Evolutionary conservation across 2,329 filamentous ascomycete genomes (phyloP).

Genomic region (Epichloe sibirici): DNA sequence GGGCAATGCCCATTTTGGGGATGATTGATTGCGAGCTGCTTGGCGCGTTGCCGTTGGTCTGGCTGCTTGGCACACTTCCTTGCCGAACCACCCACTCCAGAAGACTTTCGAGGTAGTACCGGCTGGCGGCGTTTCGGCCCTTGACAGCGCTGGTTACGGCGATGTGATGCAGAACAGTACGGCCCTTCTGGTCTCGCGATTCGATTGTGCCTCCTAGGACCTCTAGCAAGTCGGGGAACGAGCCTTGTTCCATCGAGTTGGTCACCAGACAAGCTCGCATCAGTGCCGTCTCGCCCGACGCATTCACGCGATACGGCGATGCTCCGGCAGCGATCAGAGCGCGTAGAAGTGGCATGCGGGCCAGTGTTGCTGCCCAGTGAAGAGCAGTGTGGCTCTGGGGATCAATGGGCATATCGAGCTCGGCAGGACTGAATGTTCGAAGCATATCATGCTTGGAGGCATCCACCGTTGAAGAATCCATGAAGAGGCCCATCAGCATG

Average conservation of each 20-base stretch:
- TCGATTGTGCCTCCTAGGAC: conserved; percentile 84
- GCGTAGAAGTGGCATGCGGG: conserved; percentile 69
- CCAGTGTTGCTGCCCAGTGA: conserved; percentile 92
- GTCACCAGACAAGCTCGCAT: conserved; percentile 89
- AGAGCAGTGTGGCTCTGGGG: conserved; percentile 78
- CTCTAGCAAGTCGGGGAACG: conserved; percentile 83
- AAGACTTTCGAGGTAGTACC: conserved; percentile 90
- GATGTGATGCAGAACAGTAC: conserved; percentile 92
- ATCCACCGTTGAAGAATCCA: conserved; percentile 60
- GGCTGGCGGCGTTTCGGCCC: conserved; percentile 78
- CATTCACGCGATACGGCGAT: conserved; percentile 78
- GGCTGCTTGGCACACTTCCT: conserved; percentile 50
- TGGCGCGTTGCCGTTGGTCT: conserved; percentile 24
- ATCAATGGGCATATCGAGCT: conserved; percentile 89
- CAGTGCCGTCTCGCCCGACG: conserved; percentile 78
- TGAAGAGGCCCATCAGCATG: conserved; percentile 70
- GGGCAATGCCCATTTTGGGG: conserved; percentile 71
- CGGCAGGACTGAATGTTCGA: conserved; percentile 58
- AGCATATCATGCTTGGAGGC: conserved; percentile 66
- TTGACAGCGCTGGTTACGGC: conserved; percentile 93
- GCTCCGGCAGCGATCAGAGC: conserved; percentile 75
- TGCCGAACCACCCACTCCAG: conserved; percentile 90
- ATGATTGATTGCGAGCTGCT: conserved; percentile 28
- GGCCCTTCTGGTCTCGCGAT: conserved; percentile 74
- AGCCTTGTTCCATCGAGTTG: conserved; percentile 84